Base-by-base conservation (phyloP, 1,139 yeast genomes). In the Taphrina wiesneri region DNA sequence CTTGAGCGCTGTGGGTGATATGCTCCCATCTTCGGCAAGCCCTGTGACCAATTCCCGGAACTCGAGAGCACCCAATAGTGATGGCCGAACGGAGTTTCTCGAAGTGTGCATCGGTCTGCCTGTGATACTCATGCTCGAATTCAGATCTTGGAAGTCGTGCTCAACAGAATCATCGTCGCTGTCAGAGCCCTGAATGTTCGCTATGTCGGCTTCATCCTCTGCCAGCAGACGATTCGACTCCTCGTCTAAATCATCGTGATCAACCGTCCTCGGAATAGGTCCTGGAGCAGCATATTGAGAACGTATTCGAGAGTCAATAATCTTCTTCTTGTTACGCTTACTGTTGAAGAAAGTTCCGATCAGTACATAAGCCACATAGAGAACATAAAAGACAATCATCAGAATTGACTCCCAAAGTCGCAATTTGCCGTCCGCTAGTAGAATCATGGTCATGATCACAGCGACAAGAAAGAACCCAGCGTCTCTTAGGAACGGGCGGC, bases 381-480 rank as follows among this genome's bases (percentile, higher is more conserved):
- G 62, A 2, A 87, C 91, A 72, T 88, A 88, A 1, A 85, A 73
- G 0, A 73, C 72, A 1, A 86, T 77, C 76, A 88, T 78, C 3
- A 80, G 71, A 0, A 80, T 66, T 69, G 88, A 83, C 67, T 82
- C 83, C 70, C 76, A 67, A 2, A 79, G 70, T 15, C 80, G 77
- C 19, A 89, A 74, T 3, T 75, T 71, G 0, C 86, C 85, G 69
- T 80, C 81, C 3, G 77, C 69, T 17, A 80, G 69, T 34, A 68
- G 67, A 9, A 51, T 17, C 69, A 78, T 70, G 1, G 86, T 75
- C 25, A 85, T 72, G 0, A 77, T 51, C 3, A 82, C 73, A 0
- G 88, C 81, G 0, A 78, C 71, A 2, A 82, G 71, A 70, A 87
- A 85, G 74, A 86, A 86, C 0, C 74, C 68, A 1, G 81, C 70